These are phyloP conservation scores for Tuber microsphaerosporum DNA, from an alignment of 495 filamentous ascomycete genomes.

Conservation along the genomic window DNA sequence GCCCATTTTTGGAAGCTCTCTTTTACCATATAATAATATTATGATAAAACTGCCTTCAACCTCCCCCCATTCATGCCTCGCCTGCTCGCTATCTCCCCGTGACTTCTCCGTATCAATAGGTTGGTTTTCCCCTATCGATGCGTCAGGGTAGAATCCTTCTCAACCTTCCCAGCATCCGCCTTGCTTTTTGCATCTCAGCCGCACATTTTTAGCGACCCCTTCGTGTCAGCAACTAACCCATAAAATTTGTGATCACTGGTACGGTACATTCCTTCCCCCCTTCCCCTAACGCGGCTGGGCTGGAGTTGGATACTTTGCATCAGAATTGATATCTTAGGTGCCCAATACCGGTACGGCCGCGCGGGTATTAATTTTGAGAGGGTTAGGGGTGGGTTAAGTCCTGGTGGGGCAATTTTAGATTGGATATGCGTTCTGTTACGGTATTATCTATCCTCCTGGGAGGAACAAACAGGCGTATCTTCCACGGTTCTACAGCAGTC, in stretches of 20 bases:
- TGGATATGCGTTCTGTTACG: background rate
- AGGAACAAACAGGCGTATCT: background rate
- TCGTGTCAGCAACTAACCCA: background rate
- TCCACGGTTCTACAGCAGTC: background rate
- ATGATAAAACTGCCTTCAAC: conserved; percentile 1
- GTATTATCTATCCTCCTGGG: background rate
- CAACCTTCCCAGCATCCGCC: background rate
- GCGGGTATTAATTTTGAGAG: background rate
- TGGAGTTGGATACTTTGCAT: background rate
- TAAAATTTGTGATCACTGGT: background rate
- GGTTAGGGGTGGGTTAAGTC: background rate
- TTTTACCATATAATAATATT: conserved; percentile 14
- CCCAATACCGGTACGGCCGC: background rate
- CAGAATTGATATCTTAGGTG: background rate
- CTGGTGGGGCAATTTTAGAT: background rate
- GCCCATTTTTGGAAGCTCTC: conserved; percentile 25
- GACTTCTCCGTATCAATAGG: conserved; percentile 33
- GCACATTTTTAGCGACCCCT: background rate
- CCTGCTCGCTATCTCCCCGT: conserved; percentile 29
- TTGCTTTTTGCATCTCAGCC: background rate
- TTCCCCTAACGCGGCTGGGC: too few relatives aligned
- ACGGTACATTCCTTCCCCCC: background rate
- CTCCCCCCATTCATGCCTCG: background rate
- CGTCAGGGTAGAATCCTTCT: background rate
- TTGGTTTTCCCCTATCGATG: background rate